Conservation (phyloP, 1,139 yeast species). For the Magnusiomyces fungicola region DNA sequence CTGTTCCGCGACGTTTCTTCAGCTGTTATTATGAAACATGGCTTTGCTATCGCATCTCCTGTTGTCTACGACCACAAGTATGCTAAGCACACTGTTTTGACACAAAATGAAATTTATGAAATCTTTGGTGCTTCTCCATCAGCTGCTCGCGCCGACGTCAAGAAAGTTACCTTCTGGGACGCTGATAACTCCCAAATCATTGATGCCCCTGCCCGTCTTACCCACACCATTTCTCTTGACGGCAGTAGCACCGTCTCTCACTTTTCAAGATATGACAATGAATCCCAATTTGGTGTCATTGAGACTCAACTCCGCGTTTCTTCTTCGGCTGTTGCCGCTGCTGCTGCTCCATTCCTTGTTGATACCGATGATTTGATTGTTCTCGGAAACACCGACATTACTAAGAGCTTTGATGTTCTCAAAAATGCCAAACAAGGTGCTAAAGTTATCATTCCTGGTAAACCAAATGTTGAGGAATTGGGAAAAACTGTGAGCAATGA, state of each 20-base stretch:
- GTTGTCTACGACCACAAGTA: conserved; percentile 29
- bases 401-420: conserved; percentile 53
- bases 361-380: conserved; percentile 58
- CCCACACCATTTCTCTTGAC: conserved; percentile 66
- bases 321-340: conserved; percentile 21
- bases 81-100: conserved; percentile 23
- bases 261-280: conserved; percentile 65
- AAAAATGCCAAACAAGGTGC: conserved; percentile 54
- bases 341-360: conserved; percentile 34
- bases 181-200: conserved; percentile 28
- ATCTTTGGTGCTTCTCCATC: conserved; percentile 19
- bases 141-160: conserved; percentile 16
- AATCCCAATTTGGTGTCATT: conserved; percentile 65
- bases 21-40: conserved; percentile 43
- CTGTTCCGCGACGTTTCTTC: conserved; percentile 69
- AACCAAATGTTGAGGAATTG: conserved; percentile 37
- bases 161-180: conserved; percentile 53
- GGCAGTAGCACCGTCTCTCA: conserved; percentile 46
- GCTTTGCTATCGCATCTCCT: conserved; percentile 23
- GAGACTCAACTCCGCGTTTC: conserved; percentile 62
- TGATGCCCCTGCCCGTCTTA: conserved; percentile 56
- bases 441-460: conserved; percentile 44
- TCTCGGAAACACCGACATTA: conserved; percentile 51
- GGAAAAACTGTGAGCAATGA: conserved; percentile 47
- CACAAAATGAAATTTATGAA: conserved; percentile 21